These are phyloP conservation scores for Paramecium sonneborni DNA, from an alignment of 73 alveolate species.

Conservation along the genomic window DNA sequence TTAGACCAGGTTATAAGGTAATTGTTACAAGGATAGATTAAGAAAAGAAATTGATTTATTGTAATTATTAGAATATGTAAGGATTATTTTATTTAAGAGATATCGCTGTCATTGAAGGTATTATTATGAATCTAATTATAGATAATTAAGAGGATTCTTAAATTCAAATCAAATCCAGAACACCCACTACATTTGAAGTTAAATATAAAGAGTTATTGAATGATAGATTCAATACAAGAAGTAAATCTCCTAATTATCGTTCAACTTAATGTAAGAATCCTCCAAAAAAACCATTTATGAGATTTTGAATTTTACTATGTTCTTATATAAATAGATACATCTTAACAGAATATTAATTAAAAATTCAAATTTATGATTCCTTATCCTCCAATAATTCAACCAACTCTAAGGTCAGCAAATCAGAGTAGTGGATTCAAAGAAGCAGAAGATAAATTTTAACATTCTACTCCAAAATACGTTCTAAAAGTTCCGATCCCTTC, in stretches of 20 bases:
- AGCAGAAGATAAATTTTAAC: neutral
- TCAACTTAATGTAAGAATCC: neutral
- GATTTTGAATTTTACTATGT: neutral
- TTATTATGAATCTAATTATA: neutral
- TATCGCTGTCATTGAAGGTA: slow-evolving; percentile 50
- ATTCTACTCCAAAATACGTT: slow-evolving; percentile 36
- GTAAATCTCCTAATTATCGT: neutral
- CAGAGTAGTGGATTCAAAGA: neutral
- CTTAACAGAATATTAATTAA: neutral
- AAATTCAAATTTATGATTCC: neutral
- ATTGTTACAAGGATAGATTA: neutral
- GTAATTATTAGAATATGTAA: slow-evolving; percentile 21
- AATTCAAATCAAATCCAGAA: neutral
- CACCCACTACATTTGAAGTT: slow-evolving; percentile 18
- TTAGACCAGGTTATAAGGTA: slow-evolving; percentile 42
- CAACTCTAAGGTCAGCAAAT: neutral
- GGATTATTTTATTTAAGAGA: slow-evolving; percentile 50
- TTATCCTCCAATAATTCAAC: slow-evolving; percentile 2
- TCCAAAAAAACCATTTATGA: neutral
- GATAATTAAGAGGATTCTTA: neutral
- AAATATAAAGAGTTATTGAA: neutral
- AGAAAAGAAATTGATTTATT: neutral
- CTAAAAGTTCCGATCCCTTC: slow-evolving; percentile 43
- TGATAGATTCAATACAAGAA: neutral
- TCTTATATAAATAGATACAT: neutral